Conservation (phyloP, 2,329 filamentous ascomycete species). For the Domatiomyces catenatus region DNA sequence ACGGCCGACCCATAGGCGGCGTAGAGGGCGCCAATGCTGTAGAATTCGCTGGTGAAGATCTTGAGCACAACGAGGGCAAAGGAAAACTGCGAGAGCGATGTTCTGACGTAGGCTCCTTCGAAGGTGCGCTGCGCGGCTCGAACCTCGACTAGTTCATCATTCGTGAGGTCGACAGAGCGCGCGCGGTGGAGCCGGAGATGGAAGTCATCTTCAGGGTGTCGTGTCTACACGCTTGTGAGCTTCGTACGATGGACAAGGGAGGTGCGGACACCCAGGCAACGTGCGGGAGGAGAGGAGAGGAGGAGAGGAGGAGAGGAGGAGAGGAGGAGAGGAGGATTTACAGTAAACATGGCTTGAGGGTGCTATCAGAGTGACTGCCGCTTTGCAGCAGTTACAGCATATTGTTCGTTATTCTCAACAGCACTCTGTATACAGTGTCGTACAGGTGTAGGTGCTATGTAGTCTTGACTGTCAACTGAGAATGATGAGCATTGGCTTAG, state of each 20-base stretch:
- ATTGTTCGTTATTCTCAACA: neutral
- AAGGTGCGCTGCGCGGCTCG: slow-evolving; percentile 92
- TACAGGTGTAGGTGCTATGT: neutral
- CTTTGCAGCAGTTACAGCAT: neutral
- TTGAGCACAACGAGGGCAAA: slow-evolving; percentile 90
- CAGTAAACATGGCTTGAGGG: neutral
- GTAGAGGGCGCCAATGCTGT: slow-evolving; percentile 89
- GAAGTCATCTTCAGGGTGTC: slow-evolving; percentile 57
- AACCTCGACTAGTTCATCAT: slow-evolving; percentile 79
- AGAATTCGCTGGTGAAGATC: slow-evolving; percentile 94
- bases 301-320: neutral
- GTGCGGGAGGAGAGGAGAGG: neutral
- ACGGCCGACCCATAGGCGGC: slow-evolving; percentile 80
- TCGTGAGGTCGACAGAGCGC: slow-evolving; percentile 64
- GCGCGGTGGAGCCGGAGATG: slow-evolving; percentile 71
- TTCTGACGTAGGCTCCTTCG: slow-evolving; percentile 91
- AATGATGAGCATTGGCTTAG: neutral
- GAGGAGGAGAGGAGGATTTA: neutral
- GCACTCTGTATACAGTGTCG: neutral
- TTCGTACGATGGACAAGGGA: neutral
- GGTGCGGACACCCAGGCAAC: too few relatives aligned
- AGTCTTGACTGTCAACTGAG: neutral
- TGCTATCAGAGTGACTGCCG: neutral
- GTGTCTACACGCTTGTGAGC: slow-evolving; percentile 14
- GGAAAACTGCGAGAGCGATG: slow-evolving; percentile 83